phyloP scores from a whole-genome alignment of 1,139 yeast species.

The Arxiozyma bovina region DNA sequence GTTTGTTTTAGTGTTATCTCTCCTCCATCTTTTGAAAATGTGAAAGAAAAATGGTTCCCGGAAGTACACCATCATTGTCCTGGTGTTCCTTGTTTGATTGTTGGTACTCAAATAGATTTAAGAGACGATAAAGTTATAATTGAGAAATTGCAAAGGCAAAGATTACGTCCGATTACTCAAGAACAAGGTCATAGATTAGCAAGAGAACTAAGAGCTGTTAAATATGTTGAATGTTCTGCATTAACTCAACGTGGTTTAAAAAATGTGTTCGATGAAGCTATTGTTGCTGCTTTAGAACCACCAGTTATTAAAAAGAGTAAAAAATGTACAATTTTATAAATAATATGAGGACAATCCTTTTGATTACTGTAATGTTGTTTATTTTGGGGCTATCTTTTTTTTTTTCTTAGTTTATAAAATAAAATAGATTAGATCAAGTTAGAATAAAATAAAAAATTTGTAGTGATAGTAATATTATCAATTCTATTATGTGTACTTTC shows the following conservation, averaged over 20 bases:
- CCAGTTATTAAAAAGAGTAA: constrained; percentile 68
- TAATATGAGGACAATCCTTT: not conserved
- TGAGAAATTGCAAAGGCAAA: constrained; percentile 84
- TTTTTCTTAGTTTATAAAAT: not conserved
- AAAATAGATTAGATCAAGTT: no score
- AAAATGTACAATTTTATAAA: constrained; percentile 63
- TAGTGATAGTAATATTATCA: not conserved
- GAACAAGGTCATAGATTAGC: constrained; percentile 92
- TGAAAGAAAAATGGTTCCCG: constrained; percentile 96
- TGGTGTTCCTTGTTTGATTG: constrained; percentile 91
- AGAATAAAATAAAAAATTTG: not conserved
- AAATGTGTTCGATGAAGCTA: constrained; percentile 94
- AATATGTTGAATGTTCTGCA: constrained; percentile 97
- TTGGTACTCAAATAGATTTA: constrained; percentile 91
- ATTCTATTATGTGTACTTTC: not conserved
- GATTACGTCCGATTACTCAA: constrained; percentile 73
- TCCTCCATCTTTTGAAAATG: constrained; percentile 97
- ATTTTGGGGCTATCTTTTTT: not conserved
- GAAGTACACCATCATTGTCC: constrained; percentile 98
- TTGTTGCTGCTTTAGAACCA: constrained; percentile 90
- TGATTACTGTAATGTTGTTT: not conserved
- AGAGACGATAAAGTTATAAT: constrained; percentile 87
- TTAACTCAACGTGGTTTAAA: constrained; percentile 91
- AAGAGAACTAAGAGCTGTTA: constrained; percentile 86
- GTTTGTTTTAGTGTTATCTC: constrained; percentile 93